Evolutionary conservation across 805 yeast species (phyloP).

Genomic region (Schwanniomyces polymorphus): DNA sequence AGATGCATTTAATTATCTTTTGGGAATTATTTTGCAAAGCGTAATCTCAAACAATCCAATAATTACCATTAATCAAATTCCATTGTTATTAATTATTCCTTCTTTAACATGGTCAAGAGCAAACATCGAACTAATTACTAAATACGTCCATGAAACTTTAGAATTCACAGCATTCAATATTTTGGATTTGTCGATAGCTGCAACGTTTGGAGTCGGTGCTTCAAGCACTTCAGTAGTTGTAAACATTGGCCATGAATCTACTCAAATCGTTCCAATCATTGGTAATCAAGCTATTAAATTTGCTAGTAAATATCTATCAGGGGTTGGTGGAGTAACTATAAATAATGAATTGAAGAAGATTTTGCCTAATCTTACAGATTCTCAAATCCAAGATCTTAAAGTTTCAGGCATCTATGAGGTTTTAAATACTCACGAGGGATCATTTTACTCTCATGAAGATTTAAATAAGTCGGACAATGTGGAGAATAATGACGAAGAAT

Average conservation of each 20-base stretch:
- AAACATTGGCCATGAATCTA: slow-evolving; percentile 74
- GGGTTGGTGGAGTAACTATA: slow-evolving; percentile 66
- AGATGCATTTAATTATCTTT: slow-evolving; percentile 66
- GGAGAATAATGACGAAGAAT: slow-evolving; percentile 64
- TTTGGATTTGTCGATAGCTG: slow-evolving; percentile 64
- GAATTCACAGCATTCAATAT: slow-evolving; percentile 73
- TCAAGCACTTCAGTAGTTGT: slow-evolving; percentile 69
- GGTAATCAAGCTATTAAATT: slow-evolving; percentile 65
- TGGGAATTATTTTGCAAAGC: slow-evolving; percentile 46
- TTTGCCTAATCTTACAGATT: slow-evolving; percentile 57
- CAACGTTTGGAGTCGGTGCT: slow-evolving; percentile 72
- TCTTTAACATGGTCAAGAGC: slow-evolving; percentile 64
- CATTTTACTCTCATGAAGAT: slow-evolving; percentile 62
- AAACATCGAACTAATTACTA: slow-evolving; percentile 68
- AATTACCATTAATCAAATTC: slow-evolving; percentile 62
- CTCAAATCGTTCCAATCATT: slow-evolving; percentile 78
- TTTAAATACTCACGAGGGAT: slow-evolving; percentile 63
- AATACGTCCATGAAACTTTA: slow-evolving; percentile 71
- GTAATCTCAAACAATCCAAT: slow-evolving; percentile 37
- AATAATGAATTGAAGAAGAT: slow-evolving; percentile 50
- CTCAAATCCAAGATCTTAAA: slow-evolving; percentile 75
- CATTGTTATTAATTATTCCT: slow-evolving; percentile 67
- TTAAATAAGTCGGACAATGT: slow-evolving; percentile 24
- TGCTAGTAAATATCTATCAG: slow-evolving; percentile 47
- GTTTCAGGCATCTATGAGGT: slow-evolving; percentile 77